Conservation (phyloP, 345 rosid species). For the Erodium maritimum region DNA sequence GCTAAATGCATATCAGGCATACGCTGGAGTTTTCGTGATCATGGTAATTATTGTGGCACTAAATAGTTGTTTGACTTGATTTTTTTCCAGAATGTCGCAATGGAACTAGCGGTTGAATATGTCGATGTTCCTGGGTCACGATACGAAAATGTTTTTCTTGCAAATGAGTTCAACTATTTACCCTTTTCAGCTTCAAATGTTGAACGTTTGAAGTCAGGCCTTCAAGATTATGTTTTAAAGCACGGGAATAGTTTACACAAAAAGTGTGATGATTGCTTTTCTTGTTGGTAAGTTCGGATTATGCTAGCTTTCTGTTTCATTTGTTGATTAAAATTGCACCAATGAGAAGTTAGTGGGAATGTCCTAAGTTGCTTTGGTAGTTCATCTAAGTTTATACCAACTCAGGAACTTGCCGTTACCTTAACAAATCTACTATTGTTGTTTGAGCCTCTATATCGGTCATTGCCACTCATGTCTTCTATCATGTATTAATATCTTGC, state of each 20-base stretch:
- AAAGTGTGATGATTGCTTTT: conserved; percentile 42
- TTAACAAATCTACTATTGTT: too few relatives aligned
- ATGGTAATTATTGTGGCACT: not conserved
- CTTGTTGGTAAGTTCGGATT: conserved; percentile 25
- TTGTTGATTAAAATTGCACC: not conserved
- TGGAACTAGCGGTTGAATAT: conserved; percentile 46
- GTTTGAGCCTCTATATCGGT: not conserved
- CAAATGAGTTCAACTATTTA: conserved; percentile 30
- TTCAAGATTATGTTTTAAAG: conserved; percentile 60
- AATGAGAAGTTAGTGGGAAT: not conserved
- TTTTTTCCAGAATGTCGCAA: conserved; percentile 51
- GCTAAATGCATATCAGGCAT: too few relatives aligned
- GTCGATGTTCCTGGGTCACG: conserved; percentile 33
- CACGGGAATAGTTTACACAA: conserved; percentile 34
- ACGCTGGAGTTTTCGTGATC: not conserved
- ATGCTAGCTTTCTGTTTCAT: not conserved
- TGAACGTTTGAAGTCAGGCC: conserved; percentile 65
- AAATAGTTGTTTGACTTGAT: not conserved
- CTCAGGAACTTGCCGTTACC: not conserved
- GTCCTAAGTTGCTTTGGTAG: not conserved
- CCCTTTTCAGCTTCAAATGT: conserved; percentile 36
- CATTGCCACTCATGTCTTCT: not conserved
- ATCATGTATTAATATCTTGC: not conserved
- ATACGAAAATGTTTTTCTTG: conserved; percentile 35
- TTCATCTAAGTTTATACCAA: not conserved